Base-by-base conservation (phyloP, 1,284 basidiomycete genomes). In the Moesziomyces parantarcticus region DNA sequence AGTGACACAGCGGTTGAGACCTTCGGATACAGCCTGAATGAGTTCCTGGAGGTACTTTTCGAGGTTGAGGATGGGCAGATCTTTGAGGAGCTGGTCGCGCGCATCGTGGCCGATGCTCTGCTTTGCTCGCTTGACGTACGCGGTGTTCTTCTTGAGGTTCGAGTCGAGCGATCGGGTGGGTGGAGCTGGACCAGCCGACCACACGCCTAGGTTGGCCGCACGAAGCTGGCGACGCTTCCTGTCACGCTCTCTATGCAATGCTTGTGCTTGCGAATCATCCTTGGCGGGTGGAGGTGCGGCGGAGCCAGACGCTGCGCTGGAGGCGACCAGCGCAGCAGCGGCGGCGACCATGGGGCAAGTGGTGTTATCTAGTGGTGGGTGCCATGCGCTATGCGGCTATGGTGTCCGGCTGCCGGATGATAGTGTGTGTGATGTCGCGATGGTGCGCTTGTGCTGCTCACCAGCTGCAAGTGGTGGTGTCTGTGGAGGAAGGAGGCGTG, bases 21-120 rank as follows among this genome's bases (percentile, higher is more conserved):
- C 96, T 81, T 99, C 97, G 0, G 92, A 86, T 0, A 91, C 87
- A 2, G 94, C 94, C 13, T 90, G 90, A 1, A 92, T 91, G 66
- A 98, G 91, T 85, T 99, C 97, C 78, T 97, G 95, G 53, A 96
- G 88, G 83, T 99, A 98, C 85, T 97, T 99, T 85, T 94, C 93
- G 49, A 99, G 87, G 5, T 93, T 91, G 47, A 99, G 88, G 0
- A 90, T 88, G 64, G 92, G 90, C 68, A 97, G 90, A 80, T 99
- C 97, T 85, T 95, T 76, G 43, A 82, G 45, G 2, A 82, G 61
- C 39, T 63, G 56, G 7, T 80, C 79, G 21, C 96, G 68, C 0
- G 65, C 61, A 36, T 83, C 82, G 14, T 57, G 61, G 8, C 72
- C 70, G 13, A 82, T 64, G 40, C 76, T 63, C 50, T 80, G 77